Evolutionary conservation across 2,329 filamentous ascomycete species (phyloP).

Genomic region (Neonectria sp.): DNA sequence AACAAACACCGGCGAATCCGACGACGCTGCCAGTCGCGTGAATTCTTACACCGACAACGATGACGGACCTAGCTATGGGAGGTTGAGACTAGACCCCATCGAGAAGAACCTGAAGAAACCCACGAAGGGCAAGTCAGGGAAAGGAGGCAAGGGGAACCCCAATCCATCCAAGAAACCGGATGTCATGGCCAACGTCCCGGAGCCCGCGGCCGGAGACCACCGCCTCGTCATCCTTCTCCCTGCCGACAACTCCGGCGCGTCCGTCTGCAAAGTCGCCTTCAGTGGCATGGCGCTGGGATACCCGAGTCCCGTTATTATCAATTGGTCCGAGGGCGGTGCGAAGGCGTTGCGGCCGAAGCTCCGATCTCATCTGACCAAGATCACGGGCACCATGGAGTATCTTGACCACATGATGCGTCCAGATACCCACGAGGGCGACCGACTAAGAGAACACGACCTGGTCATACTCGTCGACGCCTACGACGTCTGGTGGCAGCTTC

Average conservation of each 20-base stretch:
- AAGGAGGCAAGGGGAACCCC: background rate
- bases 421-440: constrained; percentile 19
- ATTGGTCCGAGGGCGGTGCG: constrained; percentile 44
- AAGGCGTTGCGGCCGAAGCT: constrained; percentile 22
- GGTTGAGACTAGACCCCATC: background rate
- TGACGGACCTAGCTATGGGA: background rate
- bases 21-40: background rate
- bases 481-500: constrained; percentile 51
- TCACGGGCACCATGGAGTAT: constrained; percentile 46
- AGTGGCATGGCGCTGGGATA: constrained; percentile 45
- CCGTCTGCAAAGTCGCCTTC: constrained; percentile 47
- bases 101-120: background rate
- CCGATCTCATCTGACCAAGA: constrained; percentile 46
- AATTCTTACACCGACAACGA: background rate
- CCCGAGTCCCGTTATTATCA: constrained; percentile 47
- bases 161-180: background rate
- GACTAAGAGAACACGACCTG: constrained; percentile 42
- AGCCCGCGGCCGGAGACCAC: constrained; percentile 26
- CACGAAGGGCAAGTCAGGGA: background rate
- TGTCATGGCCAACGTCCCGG: background rate
- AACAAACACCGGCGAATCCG: background rate
- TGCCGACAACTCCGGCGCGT: constrained; percentile 37
- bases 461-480: constrained; percentile 46
- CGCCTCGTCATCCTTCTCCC: constrained; percentile 39
- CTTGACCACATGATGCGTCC: constrained; percentile 33